phyloP scores from a whole-genome alignment of 2,329 filamentous ascomycete genomes.

The Botryotinia convoluta region DNA sequence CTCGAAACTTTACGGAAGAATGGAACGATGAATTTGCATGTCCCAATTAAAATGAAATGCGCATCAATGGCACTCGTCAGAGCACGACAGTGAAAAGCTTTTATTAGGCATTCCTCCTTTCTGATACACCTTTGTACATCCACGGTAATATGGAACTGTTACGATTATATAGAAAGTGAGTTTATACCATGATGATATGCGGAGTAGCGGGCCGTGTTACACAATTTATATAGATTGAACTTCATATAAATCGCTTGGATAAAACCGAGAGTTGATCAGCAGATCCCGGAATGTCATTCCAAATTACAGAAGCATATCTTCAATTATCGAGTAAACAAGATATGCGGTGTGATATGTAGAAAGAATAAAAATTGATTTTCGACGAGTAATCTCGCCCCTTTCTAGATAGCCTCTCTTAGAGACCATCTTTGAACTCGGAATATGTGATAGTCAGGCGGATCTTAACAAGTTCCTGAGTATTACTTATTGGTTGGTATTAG shows the following conservation, averaged over 20 bases:
- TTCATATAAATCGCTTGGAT: slow-evolving; percentile 17
- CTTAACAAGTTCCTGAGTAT: not conserved
- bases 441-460: not conserved
- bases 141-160: not conserved
- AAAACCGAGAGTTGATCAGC: slow-evolving; percentile 13
- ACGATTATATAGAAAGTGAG: not conserved
- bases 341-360: not conserved
- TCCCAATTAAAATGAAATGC: not conserved
- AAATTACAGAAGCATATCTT: not conserved
- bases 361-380: not conserved
- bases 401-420: not conserved
- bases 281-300: not conserved
- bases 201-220: slow-evolving; percentile 20
- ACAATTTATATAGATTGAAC: slow-evolving; percentile 9
- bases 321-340: not conserved
- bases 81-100: not conserved
- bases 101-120: not conserved
- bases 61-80: not conserved
- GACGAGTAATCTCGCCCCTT: not conserved
- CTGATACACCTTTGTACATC: not conserved
- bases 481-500: not conserved
- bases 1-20: not conserved
- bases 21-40: not conserved
- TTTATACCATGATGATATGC: not conserved
- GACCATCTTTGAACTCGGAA: not conserved